These are phyloP conservation scores for Aspergillus quadrilineatus DNA, from an alignment of 2,329 filamentous ascomycete species.

Conservation along the genomic window DNA sequence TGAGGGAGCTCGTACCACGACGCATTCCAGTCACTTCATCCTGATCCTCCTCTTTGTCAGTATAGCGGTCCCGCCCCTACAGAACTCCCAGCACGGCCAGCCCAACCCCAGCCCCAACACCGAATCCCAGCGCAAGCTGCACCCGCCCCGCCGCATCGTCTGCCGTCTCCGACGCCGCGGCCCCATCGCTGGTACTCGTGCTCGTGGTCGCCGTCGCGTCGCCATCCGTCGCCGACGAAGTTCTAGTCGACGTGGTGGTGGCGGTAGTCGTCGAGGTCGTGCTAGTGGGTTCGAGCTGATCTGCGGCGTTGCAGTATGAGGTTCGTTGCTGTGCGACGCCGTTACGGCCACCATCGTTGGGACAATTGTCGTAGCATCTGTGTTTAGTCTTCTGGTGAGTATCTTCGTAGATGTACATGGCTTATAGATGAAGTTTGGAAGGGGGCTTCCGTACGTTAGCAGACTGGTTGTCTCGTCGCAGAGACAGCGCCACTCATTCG, in stretches of 20 bases:
- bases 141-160: constrained; percentile 3
- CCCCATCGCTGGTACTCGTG: not conserved
- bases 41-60: not conserved
- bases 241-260: not conserved
- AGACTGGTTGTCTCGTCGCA: constrained; percentile 18
- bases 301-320: constrained; percentile 44
- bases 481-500: constrained; percentile 17
- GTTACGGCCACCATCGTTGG: constrained; percentile 44
- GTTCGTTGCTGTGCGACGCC: constrained; percentile 33
- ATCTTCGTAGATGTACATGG: not conserved
- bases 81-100: constrained; percentile 2
- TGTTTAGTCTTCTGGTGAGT: not conserved
- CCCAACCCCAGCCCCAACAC: constrained; percentile 4
- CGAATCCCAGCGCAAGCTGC: not conserved
- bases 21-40: not conserved
- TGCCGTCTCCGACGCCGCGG: constrained; percentile 3
- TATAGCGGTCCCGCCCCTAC: not conserved
- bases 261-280: not conserved
- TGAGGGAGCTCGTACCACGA: not conserved
- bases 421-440: not conserved
- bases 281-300: not conserved
- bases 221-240: not conserved
- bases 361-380: constrained; percentile 66
- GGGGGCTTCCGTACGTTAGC: constrained; percentile 11
- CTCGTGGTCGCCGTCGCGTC: not conserved